Percentiles rank a stretch among this genome's conserved stretches.
These are phyloP conservation scores for Colletotrichum sidae DNA, from an alignment of 2,329 filamentous ascomycete genomes.

Conservation along the genomic window DNA sequence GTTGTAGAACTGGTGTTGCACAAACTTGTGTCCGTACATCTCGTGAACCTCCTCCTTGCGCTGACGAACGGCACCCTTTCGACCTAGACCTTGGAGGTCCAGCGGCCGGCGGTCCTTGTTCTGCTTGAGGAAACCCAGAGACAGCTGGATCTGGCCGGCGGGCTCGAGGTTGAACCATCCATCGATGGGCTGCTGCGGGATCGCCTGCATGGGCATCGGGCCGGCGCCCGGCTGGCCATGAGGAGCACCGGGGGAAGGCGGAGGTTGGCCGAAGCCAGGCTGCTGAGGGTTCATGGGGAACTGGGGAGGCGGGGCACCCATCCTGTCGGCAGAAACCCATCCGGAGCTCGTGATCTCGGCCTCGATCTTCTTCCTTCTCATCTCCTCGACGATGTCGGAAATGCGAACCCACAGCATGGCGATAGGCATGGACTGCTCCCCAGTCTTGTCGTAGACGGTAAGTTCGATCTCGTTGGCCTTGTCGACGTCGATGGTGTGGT, in stretches of 20 bases:
- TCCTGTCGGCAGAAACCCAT: conserved; percentile 97
- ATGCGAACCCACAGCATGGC: conserved; percentile 96
- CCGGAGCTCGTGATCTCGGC: conserved; percentile 93
- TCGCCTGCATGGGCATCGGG: conserved; percentile 55
- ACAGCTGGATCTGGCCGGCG: conserved; percentile 90
- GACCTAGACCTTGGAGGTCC: conserved; percentile 89
- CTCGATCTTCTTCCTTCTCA: conserved; percentile 97
- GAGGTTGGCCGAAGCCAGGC: conserved; percentile 58
- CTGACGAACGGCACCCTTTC: conserved; percentile 96
- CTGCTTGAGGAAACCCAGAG: conserved; percentile 92
- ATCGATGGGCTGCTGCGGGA: conserved; percentile 76
- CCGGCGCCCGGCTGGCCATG: conserved; percentile 47
- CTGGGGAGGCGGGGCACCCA: conserved; percentile 74
- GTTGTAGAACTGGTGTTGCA: conserved; percentile 99
- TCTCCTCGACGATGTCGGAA: conserved; percentile 96
- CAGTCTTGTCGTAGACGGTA: conserved; percentile 95
- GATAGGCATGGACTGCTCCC: conserved; percentile 91
- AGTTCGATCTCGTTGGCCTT: conserved; percentile 99
- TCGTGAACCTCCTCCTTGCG: conserved; percentile 98
- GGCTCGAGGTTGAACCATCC: conserved; percentile 98
- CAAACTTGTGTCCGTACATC: conserved; percentile 99
- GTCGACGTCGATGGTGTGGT: conserved; percentile 92
- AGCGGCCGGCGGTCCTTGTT: conserved; percentile 84
- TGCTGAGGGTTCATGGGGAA: conserved; percentile 67
- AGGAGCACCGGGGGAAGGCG: conserved; percentile 53